Evolutionary conservation across 495 filamentous ascomycete genomes (phyloP).

Genomic region (Hypoxylon perforatum): DNA sequence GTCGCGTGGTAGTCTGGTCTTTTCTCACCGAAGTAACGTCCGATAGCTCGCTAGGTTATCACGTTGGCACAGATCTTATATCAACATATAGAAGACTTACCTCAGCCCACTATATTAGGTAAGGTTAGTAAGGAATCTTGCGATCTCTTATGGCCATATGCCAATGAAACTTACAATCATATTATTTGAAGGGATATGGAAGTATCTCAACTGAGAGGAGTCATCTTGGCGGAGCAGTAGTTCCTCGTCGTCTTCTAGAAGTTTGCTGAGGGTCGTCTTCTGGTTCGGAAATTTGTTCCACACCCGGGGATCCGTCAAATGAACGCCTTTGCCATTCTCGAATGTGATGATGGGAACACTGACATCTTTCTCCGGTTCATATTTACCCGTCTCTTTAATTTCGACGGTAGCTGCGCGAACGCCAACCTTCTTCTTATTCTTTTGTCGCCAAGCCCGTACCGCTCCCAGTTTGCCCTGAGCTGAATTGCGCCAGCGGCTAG

Average conservation of each 20-base stretch:
- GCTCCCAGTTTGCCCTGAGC: too few species aligned
- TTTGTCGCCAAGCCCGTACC: too few species aligned
- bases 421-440: too few species aligned
- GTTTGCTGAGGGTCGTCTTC: conserved; percentile 16
- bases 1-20: conserved; percentile 15
- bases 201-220: conserved; percentile 16
- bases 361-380: conserved; percentile 29
- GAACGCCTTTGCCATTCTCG: background rate
- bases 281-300: conserved; percentile 38
- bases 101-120: conserved; percentile 36
- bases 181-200: conserved; percentile 43
- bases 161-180: conserved; percentile 34
- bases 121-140: background rate
- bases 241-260: background rate
- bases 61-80: background rate
- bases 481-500: background rate
- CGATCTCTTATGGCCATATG: background rate
- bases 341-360: conserved; percentile 34
- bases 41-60: conserved; percentile 30
- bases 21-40: conserved; percentile 29
- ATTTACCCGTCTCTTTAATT: background rate
- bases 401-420: background rate
- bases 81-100: conserved; percentile 10
- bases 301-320: background rate
- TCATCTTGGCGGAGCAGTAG: background rate